Conservation (phyloP, 371 early-diverging fungal species). For the Dichotomocladium elegans region DNA sequence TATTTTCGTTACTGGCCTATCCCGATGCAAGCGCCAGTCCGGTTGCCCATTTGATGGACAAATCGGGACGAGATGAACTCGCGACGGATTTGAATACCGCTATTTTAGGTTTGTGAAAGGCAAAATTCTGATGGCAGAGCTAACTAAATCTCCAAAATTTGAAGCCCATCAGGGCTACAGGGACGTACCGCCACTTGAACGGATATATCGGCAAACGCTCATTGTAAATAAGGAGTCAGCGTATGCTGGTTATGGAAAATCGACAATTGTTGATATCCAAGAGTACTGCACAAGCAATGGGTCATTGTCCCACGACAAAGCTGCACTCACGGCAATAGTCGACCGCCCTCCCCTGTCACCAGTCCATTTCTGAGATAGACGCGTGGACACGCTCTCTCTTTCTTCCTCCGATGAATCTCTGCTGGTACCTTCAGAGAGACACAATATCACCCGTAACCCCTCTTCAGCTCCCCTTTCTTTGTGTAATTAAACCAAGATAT, state of each 20-base stretch:
- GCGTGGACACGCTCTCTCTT: too few species aligned
- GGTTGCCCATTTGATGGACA: conserved; percentile 51
- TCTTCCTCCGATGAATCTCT: too few species aligned
- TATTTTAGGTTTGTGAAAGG: conserved; percentile 53
- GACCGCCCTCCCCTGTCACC: not conserved
- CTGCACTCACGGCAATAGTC: not conserved
- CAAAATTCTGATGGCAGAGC: not conserved
- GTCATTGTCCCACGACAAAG: not conserved
- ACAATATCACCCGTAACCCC: too few species aligned
- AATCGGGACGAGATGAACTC: conserved; percentile 54
- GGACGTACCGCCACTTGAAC: conserved; percentile 30
- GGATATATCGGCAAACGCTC: conserved; percentile 31
- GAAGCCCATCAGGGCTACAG: conserved; percentile 16
- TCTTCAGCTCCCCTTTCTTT: too few species aligned
- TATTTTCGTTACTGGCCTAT: conserved; percentile 80
- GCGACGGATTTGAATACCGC: conserved; percentile 71
- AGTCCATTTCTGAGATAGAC: too few species aligned
- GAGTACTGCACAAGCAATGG: conserved; percentile 6
- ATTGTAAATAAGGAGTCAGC: conserved; percentile 28
- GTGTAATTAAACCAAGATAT: too few species aligned
- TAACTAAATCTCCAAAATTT: not conserved
- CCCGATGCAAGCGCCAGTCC: conserved; percentile 55
- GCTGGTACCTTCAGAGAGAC: too few species aligned
- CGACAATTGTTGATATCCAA: conserved; percentile 23
- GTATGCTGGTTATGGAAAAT: conserved; percentile 26